Evolutionary conservation across 2,329 filamentous ascomycete species (phyloP).

Genomic region (Albophoma yamanashiensis): DNA sequence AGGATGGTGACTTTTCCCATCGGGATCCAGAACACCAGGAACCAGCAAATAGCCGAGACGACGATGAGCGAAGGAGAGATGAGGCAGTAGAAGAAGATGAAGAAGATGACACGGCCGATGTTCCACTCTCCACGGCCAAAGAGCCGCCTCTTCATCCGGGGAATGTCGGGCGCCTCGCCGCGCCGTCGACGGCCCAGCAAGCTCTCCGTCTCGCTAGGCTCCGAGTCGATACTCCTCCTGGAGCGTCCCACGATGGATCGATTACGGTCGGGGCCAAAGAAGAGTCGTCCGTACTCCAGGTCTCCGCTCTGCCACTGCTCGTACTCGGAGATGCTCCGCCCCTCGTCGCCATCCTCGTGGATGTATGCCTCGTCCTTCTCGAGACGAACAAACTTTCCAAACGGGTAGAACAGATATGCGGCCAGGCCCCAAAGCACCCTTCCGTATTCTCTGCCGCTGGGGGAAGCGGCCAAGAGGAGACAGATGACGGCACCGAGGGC

Average conservation of each 20-base stretch:
- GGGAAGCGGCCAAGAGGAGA: slow-evolving; percentile 65
- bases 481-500: slow-evolving; percentile 67
- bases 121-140: slow-evolving; percentile 97
- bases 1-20: slow-evolving; percentile 95
- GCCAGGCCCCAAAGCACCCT: slow-evolving; percentile 74
- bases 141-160: slow-evolving; percentile 62
- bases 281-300: slow-evolving; percentile 86
- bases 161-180: slow-evolving; percentile 33
- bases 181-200: slow-evolving; percentile 56
- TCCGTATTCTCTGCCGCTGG: slow-evolving; percentile 78
- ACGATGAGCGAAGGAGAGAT: slow-evolving; percentile 78
- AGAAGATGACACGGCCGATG: slow-evolving; percentile 88
- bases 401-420: slow-evolving; percentile 86
- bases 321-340: slow-evolving; percentile 94
- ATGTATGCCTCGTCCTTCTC: slow-evolving; percentile 90
- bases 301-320: slow-evolving; percentile 99
- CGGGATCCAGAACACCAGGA: slow-evolving; percentile 93
- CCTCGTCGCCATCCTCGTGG: slow-evolving; percentile 91
- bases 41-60: slow-evolving; percentile 85
- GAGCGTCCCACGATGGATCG: slow-evolving; percentile 79
- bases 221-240: slow-evolving; percentile 79
- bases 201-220: slow-evolving; percentile 76
- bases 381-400: slow-evolving; percentile 89
- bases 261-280: slow-evolving; percentile 76
- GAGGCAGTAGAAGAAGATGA: slow-evolving; percentile 88